Evolutionary conservation across 768 basidiomycete species (phyloP).

Genomic region (Mycena belliarum): DNA sequence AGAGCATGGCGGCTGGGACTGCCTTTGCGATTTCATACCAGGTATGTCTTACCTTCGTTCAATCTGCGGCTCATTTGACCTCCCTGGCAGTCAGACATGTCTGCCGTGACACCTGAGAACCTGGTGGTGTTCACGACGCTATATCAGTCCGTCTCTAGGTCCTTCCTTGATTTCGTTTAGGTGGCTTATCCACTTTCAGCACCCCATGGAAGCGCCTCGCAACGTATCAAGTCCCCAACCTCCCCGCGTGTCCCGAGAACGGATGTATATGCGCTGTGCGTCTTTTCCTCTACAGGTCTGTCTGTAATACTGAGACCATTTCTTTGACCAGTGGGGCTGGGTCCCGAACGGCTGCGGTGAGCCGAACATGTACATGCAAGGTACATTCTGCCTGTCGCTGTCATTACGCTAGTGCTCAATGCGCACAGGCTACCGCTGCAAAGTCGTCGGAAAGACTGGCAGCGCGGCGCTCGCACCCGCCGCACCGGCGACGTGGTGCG

Average conservation of each 20-base stretch:
- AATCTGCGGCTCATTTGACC: neutral
- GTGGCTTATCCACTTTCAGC: slow-evolving; percentile 24
- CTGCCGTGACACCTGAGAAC: slow-evolving; percentile 41
- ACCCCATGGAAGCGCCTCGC: slow-evolving; percentile 47
- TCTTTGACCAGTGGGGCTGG: slow-evolving; percentile 41
- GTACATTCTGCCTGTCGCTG: neutral
- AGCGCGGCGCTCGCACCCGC: slow-evolving; percentile 29
- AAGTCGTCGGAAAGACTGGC: slow-evolving; percentile 37
- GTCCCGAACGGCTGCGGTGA: slow-evolving; percentile 40
- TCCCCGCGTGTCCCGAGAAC: slow-evolving; percentile 43
- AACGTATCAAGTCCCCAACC: slow-evolving; percentile 40
- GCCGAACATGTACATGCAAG: slow-evolving; percentile 49
- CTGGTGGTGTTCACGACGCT: slow-evolving; percentile 45
- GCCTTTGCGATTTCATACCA: slow-evolving; percentile 48
- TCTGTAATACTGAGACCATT: neutral
- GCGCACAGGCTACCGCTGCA: slow-evolving; percentile 35
- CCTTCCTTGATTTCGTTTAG: neutral
- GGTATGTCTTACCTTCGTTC: slow-evolving; percentile 18
- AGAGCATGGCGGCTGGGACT: slow-evolving; percentile 48
- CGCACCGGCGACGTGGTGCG: slow-evolving; percentile 43
- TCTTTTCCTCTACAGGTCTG: neutral
- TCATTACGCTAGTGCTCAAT: neutral
- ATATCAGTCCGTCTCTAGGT: slow-evolving; percentile 33
- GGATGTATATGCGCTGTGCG: slow-evolving; percentile 48
- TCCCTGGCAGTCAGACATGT: slow-evolving; percentile 35